These are phyloP conservation scores for Ophiostoma australiae DNA, from an alignment of 2,329 filamentous ascomycete species.

Conservation along the genomic window DNA sequence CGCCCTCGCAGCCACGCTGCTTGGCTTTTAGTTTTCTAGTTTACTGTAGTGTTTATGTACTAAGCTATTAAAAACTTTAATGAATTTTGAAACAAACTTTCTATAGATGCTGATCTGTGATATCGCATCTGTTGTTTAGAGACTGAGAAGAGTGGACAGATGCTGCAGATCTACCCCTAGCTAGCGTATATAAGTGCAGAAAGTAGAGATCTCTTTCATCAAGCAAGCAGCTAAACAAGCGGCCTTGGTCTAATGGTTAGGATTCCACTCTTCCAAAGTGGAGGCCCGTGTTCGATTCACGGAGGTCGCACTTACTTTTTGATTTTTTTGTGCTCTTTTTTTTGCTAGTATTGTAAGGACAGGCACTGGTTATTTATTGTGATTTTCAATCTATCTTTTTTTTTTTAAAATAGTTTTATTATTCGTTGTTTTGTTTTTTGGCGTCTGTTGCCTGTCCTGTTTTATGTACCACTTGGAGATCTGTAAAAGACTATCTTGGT, in stretches of 20 bases:
- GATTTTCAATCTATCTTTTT: background rate
- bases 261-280: conserved; percentile 25
- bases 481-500: no score
- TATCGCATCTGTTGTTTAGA: no score
- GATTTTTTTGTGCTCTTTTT: background rate
- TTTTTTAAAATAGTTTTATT: background rate
- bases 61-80: no score
- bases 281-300: conserved; percentile 26
- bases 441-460: no score
- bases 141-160: background rate
- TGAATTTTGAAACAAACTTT: no score
- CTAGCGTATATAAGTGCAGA: background rate
- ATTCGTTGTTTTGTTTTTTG: no score
- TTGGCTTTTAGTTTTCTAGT: conserved; percentile 15
- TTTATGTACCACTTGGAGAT: no score
- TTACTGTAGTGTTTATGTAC: background rate
- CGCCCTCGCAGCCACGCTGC: conserved; percentile 32
- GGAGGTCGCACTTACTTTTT: conserved; percentile 22
- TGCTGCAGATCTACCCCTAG: background rate
- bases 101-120: no score
- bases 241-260: conserved; percentile 25
- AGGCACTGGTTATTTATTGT: background rate
- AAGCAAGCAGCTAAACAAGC: background rate
- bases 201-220: background rate
- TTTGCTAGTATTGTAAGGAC: background rate